Base-by-base conservation (phyloP, 495 filamentous ascomycete species). In the Alectoria sarmentosa region DNA sequence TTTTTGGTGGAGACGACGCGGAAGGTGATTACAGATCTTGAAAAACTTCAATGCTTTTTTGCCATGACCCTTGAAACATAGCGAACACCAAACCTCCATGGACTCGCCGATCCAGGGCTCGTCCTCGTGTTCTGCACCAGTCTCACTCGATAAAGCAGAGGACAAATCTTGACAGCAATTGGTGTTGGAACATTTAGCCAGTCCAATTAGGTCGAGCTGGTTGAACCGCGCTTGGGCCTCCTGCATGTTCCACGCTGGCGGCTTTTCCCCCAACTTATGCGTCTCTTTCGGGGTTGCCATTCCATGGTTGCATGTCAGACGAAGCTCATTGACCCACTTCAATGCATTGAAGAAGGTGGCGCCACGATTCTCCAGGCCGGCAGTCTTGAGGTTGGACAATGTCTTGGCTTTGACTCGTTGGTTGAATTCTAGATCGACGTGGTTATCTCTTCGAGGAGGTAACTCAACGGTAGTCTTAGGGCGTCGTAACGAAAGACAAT, bases 271-370 rank as follows among this genome's bases (percentile, higher is more conserved):
- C 0, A 19, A 2, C 28, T 32, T 10, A 11, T 34, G 14, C 17
- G 13, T 26, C 26, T 41, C 37, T 19, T 30, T 30, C 0, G 17
- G 2, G 2, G 1, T 60, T 11, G 13, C 26, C 3, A 37, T 21
- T 44, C 79, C 76, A 4, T 79, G 66, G 56, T 79, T 76, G 57
- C 79, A 80, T 11, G 76, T 64, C 49, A 79, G 66, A 8, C 79
- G 69, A 63, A 82, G 62, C 23, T 70, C 66, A 28, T 80, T 71
- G 63, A 81, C 74, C 67, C 72, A 69, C 62, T 81, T 74, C 30
- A 80, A 57, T 8, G 74, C 73, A n/a, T 72, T 78, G 13, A 76
- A 61, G 37, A 62, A 78, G 0, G 58, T 65, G 26, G 11, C 19
- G 0, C 64, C 26, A 1, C 49, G 21, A 26, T 42, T 39, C 4